A percentile compares a stretch with the other conserved stretches of the same genome.
phyloP scores from a whole-genome alignment of 768 basidiomycete genomes.

The Boletus huronensis region DNA sequence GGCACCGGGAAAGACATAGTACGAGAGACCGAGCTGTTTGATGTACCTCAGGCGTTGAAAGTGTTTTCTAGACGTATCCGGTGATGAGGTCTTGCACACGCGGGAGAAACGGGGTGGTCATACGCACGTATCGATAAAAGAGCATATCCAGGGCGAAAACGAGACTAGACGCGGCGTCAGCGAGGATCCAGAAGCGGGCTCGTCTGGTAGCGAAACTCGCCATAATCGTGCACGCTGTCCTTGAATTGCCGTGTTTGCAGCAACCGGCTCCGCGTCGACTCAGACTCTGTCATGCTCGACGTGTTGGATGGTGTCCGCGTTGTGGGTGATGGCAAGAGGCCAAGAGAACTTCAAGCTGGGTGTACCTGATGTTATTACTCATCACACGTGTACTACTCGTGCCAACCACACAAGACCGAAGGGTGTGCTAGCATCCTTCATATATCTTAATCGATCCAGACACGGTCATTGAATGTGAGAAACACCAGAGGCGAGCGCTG shows the following conservation, averaged over 20 bases:
- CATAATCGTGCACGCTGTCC: conserved; percentile 42
- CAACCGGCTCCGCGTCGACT: conserved; percentile 1
- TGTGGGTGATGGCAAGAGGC: background rate
- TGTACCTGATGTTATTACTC: background rate
- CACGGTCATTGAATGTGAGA: background rate
- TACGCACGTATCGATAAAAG: conserved; percentile 65
- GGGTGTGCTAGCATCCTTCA: background rate
- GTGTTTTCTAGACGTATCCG: conserved; percentile 44
- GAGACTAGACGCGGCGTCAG: conserved; percentile 6
- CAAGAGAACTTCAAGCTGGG: background rate
- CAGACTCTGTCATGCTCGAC: background rate
- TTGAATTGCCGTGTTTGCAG: conserved; percentile 30
- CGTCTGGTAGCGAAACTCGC: conserved; percentile 24
- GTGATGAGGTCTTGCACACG: background rate
- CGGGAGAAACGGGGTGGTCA: background rate
- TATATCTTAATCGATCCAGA: background rate
- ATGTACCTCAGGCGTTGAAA: conserved; percentile 76
- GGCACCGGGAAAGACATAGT: conserved; percentile 73
- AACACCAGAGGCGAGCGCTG: background rate
- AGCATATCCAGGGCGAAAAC: conserved; percentile 38
- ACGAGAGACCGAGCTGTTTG: conserved; percentile 78
- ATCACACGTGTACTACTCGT: conserved; percentile 5
- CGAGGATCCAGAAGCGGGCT: background rate
- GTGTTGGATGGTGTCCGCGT: background rate
- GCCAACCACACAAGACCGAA: background rate